Conservation (phyloP, 2,329 filamentous ascomycete genomes). For the Sporothrix globosa region DNA sequence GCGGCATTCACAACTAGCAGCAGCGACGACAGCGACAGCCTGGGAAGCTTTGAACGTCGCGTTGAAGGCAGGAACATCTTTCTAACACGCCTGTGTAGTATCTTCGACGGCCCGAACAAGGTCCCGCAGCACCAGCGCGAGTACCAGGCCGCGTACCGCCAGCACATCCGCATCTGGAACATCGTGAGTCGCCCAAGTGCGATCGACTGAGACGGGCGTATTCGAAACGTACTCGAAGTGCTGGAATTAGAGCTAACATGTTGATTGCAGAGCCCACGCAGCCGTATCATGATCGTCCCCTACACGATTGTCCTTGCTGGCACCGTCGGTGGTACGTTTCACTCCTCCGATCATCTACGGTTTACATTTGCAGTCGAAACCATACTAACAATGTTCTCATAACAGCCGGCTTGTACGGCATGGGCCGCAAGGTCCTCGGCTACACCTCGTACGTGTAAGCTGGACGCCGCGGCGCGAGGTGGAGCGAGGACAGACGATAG, state of each 20-base stretch:
- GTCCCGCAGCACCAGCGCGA: conserved; percentile 74
- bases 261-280: conserved; percentile 62
- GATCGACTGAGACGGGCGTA: background rate
- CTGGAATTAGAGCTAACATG: conserved; percentile 35
- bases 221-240: conserved; percentile 10
- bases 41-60: background rate
- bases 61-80: background rate
- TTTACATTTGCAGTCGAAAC: background rate
- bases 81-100: conserved; percentile 44
- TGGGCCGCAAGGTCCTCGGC: conserved; percentile 71
- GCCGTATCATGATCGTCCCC: conserved; percentile 66
- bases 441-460: conserved; percentile 73
- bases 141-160: conserved; percentile 73
- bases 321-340: conserved; percentile 57
- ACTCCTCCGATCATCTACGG: background rate
- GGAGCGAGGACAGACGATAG: background rate
- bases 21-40: background rate
- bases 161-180: conserved; percentile 71
- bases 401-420: conserved; percentile 67
- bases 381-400: background rate
- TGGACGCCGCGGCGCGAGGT: background rate
- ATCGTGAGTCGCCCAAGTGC: conserved; percentile 64
- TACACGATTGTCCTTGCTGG: conserved; percentile 69
- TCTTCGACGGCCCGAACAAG: conserved; percentile 74
- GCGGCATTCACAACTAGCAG: background rate